These are phyloP conservation scores for Trichophyton schoenleinii DNA, from an alignment of 2,329 filamentous ascomycete genomes.

Conservation along the genomic window DNA sequence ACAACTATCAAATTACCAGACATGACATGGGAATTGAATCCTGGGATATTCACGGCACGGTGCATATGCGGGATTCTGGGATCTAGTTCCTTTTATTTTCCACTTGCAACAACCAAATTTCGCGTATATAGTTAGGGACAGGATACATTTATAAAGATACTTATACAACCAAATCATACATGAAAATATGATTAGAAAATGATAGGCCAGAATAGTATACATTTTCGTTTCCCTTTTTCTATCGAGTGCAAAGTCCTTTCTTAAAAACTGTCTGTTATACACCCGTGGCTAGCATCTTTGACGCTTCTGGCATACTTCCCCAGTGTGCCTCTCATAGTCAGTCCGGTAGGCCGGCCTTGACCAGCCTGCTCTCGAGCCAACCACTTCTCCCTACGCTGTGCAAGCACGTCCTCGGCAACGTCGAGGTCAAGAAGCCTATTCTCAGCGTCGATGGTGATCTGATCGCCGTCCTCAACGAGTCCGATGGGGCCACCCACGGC, in stretches of 20 bases:
- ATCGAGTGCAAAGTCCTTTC: background rate
- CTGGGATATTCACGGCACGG: background rate
- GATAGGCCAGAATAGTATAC: background rate
- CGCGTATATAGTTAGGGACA: background rate
- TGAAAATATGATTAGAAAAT: too few species aligned
- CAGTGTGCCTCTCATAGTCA: slow-evolving; percentile 51
- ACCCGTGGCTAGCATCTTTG: slow-evolving; percentile 37
- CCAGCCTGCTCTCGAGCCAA: slow-evolving; percentile 33
- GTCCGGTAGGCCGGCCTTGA: slow-evolving; percentile 38
- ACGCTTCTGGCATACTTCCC: slow-evolving; percentile 53
- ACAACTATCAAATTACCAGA: background rate
- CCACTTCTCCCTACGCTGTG: slow-evolving; percentile 47
- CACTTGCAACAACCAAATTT: background rate
- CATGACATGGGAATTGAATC: background rate
- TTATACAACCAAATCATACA: background rate
- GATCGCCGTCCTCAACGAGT: slow-evolving; percentile 65
- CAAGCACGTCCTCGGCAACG: slow-evolving; percentile 46
- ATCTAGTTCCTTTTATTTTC: background rate
- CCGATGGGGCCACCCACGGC: slow-evolving; percentile 81
- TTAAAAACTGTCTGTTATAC: slow-evolving; percentile 31
- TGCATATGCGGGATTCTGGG: background rate
- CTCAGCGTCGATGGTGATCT: slow-evolving; percentile 75
- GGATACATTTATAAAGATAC: background rate
- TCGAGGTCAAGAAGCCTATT: slow-evolving; percentile 21
- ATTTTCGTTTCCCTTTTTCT: background rate